These are phyloP conservation scores for Medicago arabica DNA, from an alignment of 306 rosid species.

Conservation along the genomic window DNA sequence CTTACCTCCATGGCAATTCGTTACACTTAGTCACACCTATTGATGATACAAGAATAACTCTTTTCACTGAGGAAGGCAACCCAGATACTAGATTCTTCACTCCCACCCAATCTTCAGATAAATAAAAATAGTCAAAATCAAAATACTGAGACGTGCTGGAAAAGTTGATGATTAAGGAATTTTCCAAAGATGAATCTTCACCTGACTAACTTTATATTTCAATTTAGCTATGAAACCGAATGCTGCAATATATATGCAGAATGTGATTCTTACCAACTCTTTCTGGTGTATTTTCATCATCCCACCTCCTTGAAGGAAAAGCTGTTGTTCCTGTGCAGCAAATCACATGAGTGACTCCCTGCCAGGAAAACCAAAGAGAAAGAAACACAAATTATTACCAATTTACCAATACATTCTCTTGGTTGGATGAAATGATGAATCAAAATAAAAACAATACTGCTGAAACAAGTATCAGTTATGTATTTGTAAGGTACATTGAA, in stretches of 20 bases:
- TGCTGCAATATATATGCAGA: constrained; percentile 1
- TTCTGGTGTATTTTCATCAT: constrained; percentile 87
- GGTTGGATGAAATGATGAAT: constrained; percentile 10
- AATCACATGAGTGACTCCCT: constrained; percentile 98
- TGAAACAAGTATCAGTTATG: constrained; percentile 2
- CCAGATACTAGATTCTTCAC: constrained; percentile 85
- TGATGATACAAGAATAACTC: constrained; percentile 92
- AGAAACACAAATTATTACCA: constrained; percentile 25
- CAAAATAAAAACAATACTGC: constrained; percentile 2
- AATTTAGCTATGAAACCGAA: constrained; percentile 28
- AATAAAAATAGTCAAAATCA: constrained; percentile 34
- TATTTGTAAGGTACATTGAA: neutral
- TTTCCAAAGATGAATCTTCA: neutral
- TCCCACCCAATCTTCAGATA: constrained; percentile 91
- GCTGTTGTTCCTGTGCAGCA: constrained; percentile 98
- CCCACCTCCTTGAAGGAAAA: constrained; percentile 95
- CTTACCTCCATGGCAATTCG: constrained; percentile 98
- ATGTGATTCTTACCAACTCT: constrained; percentile 74
- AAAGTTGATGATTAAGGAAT: neutral
- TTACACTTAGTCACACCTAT: constrained; percentile 92
- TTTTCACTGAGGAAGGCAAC: constrained; percentile 77
- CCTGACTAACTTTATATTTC: constrained; percentile 36
- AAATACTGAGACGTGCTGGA: constrained; percentile 17
- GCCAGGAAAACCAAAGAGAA: constrained; percentile 33
- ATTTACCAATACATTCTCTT: constrained; percentile 1